phyloP scores from a whole-genome alignment of 2,329 filamentous ascomycete species.

The Didymella keratinophila region DNA sequence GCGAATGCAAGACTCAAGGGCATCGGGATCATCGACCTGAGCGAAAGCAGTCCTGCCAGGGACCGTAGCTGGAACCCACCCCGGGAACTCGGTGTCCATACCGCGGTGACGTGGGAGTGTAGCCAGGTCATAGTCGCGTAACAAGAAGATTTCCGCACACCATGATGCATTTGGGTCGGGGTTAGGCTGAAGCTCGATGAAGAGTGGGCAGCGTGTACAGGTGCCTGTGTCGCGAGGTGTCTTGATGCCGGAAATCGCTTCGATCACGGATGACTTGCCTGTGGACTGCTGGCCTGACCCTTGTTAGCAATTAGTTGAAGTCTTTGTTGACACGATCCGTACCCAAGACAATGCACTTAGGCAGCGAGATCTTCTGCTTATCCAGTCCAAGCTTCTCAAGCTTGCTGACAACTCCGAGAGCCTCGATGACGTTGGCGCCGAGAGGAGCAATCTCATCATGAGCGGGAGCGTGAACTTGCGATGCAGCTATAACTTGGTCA shows the following conservation, averaged over 20 bases:
- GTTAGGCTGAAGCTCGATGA: constrained; percentile 73
- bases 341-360: constrained; percentile 83
- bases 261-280: constrained; percentile 74
- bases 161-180: constrained; percentile 59
- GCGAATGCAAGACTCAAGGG: constrained; percentile 72
- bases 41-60: constrained; percentile 65
- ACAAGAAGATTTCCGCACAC: constrained; percentile 72
- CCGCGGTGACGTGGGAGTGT: constrained; percentile 43
- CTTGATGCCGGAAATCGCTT: constrained; percentile 66
- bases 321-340: neutral
- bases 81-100: constrained; percentile 63
- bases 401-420: constrained; percentile 68
- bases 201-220: constrained; percentile 82
- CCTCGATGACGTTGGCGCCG: constrained; percentile 68
- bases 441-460: constrained; percentile 51
- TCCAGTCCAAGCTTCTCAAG: constrained; percentile 77
- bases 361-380: constrained; percentile 70
- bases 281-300: constrained; percentile 73
- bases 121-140: constrained; percentile 68
- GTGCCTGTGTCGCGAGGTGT: constrained; percentile 75
- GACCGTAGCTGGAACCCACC: constrained; percentile 64
- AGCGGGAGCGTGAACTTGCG: neutral
- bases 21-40: constrained; percentile 64
- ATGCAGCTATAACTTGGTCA: neutral
- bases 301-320: neutral